Base-by-base conservation (phyloP, 2,329 filamentous ascomycete genomes). In the Clonostachys byssicola region DNA sequence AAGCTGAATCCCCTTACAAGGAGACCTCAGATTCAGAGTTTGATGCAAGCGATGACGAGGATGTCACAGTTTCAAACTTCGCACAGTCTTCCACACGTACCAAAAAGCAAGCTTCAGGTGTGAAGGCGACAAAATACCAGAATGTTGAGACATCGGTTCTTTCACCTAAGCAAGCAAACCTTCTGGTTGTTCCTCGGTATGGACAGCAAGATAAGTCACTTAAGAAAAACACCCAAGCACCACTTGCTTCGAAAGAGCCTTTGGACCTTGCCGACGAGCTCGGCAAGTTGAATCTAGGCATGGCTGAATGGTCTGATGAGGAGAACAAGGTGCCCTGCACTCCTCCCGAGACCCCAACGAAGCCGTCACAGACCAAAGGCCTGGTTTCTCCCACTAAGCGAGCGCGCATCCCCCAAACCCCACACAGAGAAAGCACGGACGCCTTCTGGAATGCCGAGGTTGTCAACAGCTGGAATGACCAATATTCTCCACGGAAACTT, bases 391-490 rank as follows among this genome's bases (percentile, higher is more conserved):
- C 65, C 3, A 59, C 51, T 38, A 70, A 68, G 50, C 36, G 41
- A 9, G 51, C 54, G 6, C 47, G 47, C 1, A 79, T 84, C 39
- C 80, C 80, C 3, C 66, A 67, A 35, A 78, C 78, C 2, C 77
- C 78, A 4, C 73, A 83, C 48, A 65, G 70, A 23, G 73, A 74
- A 18, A 77, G 66, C 45, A 73, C 73, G 38, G 81, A 85, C 51
- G 67, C 67, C 7, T 85, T 85, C 56, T 86, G 82, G 83, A 71
- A 70, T 45, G 75, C 78, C 51, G 75, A 77, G 12, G 61, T 78
- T 14, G 71, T 82, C 20, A 78, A 85, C 54, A 75, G 80, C 40
- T 86, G 81, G 81, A 83, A 85, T 50, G 81, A 85, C 41, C 69
- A 80, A 46, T 77, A 83, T 58, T 81, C 77, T 1, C 77, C 80